These are phyloP conservation scores for Phalaenopsis hybrid DNA, from an alignment of 116 monocot genomes.

Conservation along the genomic window DNA sequence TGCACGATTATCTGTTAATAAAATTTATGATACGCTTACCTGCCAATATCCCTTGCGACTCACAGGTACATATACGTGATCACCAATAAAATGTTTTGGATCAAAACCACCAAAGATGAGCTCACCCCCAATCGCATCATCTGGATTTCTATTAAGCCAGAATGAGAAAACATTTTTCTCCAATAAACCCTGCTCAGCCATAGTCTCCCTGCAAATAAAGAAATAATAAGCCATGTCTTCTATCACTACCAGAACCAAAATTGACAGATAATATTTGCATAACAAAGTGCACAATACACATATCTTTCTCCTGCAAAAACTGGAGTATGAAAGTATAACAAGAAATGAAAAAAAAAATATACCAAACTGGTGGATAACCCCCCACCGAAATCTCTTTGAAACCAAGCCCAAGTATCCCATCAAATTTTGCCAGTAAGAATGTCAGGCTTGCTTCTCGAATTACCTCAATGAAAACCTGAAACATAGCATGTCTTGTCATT, in stretches of 20 bases:
- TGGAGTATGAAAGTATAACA: not conserved
- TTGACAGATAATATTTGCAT: not conserved
- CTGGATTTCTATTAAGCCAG: conserved; percentile 68
- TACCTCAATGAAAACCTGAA: conserved; percentile 87
- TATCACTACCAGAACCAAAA: not conserved
- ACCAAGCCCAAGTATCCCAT: conserved; percentile 71
- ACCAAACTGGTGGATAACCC: conserved; percentile 63
- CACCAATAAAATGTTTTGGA: conserved; percentile 54
- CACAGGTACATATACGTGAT: conserved; percentile 73
- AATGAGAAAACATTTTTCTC: conserved; percentile 68
- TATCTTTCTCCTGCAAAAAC: too few species aligned
- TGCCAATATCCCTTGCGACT: conserved; percentile 84
- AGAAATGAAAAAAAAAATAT: conserved; percentile 4
- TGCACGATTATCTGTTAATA: not conserved
- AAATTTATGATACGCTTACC: conserved; percentile 23
- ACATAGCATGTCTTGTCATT: conserved; percentile 5
- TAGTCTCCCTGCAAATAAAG: conserved; percentile 43
- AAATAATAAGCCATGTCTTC: not conserved
- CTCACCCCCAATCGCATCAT: conserved; percentile 54
- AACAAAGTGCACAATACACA: not conserved
- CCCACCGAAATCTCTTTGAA: conserved; percentile 70
- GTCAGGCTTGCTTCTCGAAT: conserved; percentile 53
- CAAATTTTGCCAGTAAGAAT: conserved; percentile 66
- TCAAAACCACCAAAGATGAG: conserved; percentile 81
- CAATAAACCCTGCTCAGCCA: conserved; percentile 56